Evolutionary conservation across 2,329 filamentous ascomycete genomes (phyloP).

Genomic region (Erysiphe pulchra): DNA sequence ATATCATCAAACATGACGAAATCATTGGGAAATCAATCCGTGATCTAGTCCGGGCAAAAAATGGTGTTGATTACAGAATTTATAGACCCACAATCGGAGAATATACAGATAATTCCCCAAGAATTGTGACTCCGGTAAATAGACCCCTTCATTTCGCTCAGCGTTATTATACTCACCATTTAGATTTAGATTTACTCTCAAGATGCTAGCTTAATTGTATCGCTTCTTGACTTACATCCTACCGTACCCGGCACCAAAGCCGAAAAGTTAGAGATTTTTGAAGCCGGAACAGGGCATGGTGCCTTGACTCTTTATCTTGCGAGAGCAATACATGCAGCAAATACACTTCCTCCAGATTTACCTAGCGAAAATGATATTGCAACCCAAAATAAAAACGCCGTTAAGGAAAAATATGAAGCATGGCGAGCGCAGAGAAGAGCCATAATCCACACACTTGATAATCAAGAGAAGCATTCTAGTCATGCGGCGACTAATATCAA

Average conservation of each 20-base stretch:
- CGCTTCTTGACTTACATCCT: conserved; percentile 48
- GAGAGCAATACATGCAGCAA: conserved; percentile 49
- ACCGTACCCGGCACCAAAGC: conserved; percentile 40
- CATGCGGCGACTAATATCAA: conserved; percentile 38
- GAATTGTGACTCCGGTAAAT: conserved; percentile 50
- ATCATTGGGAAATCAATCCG: conserved; percentile 11
- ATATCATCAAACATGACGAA: conserved; percentile 15
- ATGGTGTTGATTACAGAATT: conserved; percentile 14
- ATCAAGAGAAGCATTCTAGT: conserved; percentile 31
- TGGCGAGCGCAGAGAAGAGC: conserved; percentile 25
- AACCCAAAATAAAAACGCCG: background rate
- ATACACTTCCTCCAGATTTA: conserved; percentile 24
- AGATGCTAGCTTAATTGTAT: conserved; percentile 52
- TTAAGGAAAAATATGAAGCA: conserved; percentile 5
- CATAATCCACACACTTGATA: conserved; percentile 51
- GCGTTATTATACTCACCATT: conserved; percentile 5
- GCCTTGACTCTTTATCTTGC: conserved; percentile 52
- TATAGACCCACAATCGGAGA: conserved; percentile 44
- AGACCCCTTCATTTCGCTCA: background rate
- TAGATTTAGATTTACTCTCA: conserved; percentile 38
- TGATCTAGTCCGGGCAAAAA: conserved; percentile 5
- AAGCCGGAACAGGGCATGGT: conserved; percentile 69
- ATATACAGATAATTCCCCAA: conserved; percentile 40
- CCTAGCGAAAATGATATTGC: background rate
- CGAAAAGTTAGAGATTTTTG: conserved; percentile 43